These are phyloP conservation scores for Staphylotrichum longicolle DNA, from an alignment of 495 filamentous ascomycete species.

Conservation along the genomic window DNA sequence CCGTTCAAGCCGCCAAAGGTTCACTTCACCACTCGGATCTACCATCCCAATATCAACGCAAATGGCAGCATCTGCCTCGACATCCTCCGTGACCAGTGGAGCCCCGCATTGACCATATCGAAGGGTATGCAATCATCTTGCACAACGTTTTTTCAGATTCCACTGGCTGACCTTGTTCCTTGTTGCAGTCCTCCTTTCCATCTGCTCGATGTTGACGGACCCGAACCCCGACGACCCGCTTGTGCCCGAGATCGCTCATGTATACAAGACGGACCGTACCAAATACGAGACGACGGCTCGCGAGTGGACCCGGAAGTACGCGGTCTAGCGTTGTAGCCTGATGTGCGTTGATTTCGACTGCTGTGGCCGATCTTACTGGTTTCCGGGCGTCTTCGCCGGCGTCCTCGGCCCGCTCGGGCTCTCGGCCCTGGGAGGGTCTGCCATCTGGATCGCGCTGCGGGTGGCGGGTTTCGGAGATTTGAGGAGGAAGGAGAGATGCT, in stretches of 20 bases:
- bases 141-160: no score
- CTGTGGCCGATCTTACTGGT: conserved; percentile 17
- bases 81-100: conserved; percentile 98
- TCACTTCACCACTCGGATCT: conserved; percentile 99
- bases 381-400: not conserved
- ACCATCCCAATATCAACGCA: conserved; percentile 99
- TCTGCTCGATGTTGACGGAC: conserved; percentile 99
- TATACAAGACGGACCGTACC: conserved; percentile 97
- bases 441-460: not conserved
- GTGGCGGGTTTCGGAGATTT: not conserved
- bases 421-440: not conserved
- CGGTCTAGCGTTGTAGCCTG: conserved; percentile 57
- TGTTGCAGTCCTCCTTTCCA: conserved; percentile 81
- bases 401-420: conserved; percentile 1
- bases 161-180: conserved; percentile 8
- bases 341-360: conserved; percentile 12
- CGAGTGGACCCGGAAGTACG: conserved; percentile 99
- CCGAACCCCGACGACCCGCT: conserved; percentile 98
- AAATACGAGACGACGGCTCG: conserved; percentile 95
- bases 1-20: conserved; percentile 99
- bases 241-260: conserved; percentile 97
- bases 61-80: conserved; percentile 99
- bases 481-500: not conserved
- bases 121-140: conserved; percentile 64
- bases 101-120: conserved; percentile 94